Conservation (phyloP, 768 basidiomycete species). For the Termitomyces sp. region DNA sequence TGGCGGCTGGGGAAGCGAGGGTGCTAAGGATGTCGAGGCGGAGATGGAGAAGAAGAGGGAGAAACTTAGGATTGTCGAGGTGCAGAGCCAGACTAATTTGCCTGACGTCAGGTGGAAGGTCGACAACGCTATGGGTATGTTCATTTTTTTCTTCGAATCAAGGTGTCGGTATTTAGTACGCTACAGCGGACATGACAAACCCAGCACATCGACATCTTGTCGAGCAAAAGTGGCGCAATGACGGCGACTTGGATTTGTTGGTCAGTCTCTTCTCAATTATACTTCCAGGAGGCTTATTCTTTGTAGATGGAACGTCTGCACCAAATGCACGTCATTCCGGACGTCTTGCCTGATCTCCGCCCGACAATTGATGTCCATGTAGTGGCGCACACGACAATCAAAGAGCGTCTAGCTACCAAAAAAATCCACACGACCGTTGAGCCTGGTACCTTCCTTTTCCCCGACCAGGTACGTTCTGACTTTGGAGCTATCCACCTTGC, state of each 20-base stretch:
- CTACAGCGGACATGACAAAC: constrained; percentile 61
- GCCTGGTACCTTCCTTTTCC: constrained; percentile 65
- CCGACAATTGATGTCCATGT: constrained; percentile 77
- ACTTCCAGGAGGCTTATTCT: not conserved
- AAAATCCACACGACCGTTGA: constrained; percentile 48
- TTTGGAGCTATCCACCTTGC: not conserved
- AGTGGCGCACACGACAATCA: constrained; percentile 33
- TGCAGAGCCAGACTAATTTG: constrained; percentile 83
- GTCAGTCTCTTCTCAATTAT: constrained; percentile 38
- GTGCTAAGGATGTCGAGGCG: constrained; percentile 26
- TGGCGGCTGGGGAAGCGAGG: constrained; percentile 22
- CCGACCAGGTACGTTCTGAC: constrained; percentile 56
- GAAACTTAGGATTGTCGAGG: constrained; percentile 58
- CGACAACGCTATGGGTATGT: constrained; percentile 73
- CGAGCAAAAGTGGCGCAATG: constrained; percentile 82
- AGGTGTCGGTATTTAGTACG: not conserved
- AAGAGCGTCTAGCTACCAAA: constrained; percentile 27
- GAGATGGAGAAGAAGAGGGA: constrained; percentile 42
- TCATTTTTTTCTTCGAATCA: not conserved
- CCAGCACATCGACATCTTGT: constrained; percentile 74
- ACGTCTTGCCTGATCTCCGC: constrained; percentile 68
- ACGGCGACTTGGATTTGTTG: constrained; percentile 80
- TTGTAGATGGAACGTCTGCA: constrained; percentile 87
- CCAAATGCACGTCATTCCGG: constrained; percentile 90
- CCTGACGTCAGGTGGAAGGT: constrained; percentile 80